Evolutionary conservation across 257 asterid genomes (phyloP).

Genomic region (Lycium ferocissimum): DNA sequence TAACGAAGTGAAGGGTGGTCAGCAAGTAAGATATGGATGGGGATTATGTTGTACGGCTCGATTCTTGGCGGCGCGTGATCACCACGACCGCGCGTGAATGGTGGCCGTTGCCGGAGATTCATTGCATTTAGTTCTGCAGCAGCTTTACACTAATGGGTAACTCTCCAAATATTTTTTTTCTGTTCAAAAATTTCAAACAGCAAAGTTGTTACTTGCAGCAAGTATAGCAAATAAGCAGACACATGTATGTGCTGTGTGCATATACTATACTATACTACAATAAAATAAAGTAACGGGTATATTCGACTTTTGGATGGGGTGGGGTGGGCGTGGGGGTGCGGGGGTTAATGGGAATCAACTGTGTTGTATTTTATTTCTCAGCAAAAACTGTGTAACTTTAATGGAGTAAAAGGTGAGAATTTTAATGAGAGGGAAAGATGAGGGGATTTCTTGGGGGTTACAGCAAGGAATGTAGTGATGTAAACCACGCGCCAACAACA

Average conservation of each 20-base stretch:
- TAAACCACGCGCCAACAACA: slow-evolving; percentile 20
- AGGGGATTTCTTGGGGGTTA: neutral
- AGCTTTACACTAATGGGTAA: slow-evolving; percentile 35
- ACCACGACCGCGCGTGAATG: slow-evolving; percentile 61
- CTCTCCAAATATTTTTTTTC: slow-evolving; percentile 1
- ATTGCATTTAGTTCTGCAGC: slow-evolving; percentile 45
- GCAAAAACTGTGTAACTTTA: neutral
- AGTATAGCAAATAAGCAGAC: neutral
- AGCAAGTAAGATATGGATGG: slow-evolving; percentile 66
- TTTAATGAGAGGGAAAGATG: neutral
- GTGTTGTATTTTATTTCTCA: no score
- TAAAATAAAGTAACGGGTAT: slow-evolving; percentile 28
- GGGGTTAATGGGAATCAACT: slow-evolving; percentile 17
- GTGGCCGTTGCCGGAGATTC: slow-evolving; percentile 67
- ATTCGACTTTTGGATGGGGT: neutral
- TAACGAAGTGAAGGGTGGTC: slow-evolving; percentile 87
- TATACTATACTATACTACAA: neutral
- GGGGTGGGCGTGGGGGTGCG: neutral
- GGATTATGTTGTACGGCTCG: slow-evolving; percentile 76
- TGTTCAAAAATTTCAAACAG: slow-evolving; percentile 3
- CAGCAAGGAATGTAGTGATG: neutral
- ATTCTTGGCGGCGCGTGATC: slow-evolving; percentile 54
- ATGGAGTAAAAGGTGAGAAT: slow-evolving; percentile 22
- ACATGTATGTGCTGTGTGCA: neutral
- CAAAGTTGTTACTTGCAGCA: neutral